These are phyloP conservation scores for Suhomyces canberraensis DNA, from an alignment of 805 yeast species.

Conservation along the genomic window DNA sequence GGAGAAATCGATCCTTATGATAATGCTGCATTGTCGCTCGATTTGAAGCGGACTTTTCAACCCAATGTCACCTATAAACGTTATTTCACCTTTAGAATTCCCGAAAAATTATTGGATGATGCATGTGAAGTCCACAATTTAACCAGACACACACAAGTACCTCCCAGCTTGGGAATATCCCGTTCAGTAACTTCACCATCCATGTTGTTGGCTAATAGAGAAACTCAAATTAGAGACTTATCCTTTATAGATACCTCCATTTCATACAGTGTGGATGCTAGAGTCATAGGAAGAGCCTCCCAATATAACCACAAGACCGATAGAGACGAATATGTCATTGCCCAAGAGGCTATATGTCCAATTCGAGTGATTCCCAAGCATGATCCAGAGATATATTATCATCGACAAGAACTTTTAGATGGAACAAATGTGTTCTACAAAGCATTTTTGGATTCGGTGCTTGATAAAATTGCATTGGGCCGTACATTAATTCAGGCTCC, in stretches of 20 bases:
- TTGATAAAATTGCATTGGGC: constrained; percentile 24
- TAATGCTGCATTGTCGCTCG: constrained; percentile 32
- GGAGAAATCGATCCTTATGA: constrained; percentile 44
- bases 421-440: constrained; percentile 26
- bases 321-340: constrained; percentile 36
- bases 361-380: constrained; percentile 35
- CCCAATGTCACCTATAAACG: constrained; percentile 40
- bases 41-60: constrained; percentile 33
- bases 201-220: constrained; percentile 21
- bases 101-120: constrained; percentile 40
- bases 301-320: constrained; percentile 24
- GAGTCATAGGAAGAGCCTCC: constrained; percentile 39
- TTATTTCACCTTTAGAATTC: constrained; percentile 39
- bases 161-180: constrained; percentile 36
- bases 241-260: constrained; percentile 34
- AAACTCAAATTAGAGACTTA: constrained; percentile 27
- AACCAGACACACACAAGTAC: constrained; percentile 32
- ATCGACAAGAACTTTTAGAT: constrained; percentile 13
- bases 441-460: constrained; percentile 33
- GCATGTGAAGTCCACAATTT: constrained; percentile 36
- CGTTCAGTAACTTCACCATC: constrained; percentile 23
- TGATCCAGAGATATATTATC: constrained; percentile 18
- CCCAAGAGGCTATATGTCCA: constrained; percentile 29
- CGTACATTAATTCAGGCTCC: constrained; percentile 14
- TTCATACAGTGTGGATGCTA: constrained; percentile 35